Evolutionary conservation across 2,329 filamentous ascomycete species (phyloP).

Genomic region (Diaporthe longicolla): DNA sequence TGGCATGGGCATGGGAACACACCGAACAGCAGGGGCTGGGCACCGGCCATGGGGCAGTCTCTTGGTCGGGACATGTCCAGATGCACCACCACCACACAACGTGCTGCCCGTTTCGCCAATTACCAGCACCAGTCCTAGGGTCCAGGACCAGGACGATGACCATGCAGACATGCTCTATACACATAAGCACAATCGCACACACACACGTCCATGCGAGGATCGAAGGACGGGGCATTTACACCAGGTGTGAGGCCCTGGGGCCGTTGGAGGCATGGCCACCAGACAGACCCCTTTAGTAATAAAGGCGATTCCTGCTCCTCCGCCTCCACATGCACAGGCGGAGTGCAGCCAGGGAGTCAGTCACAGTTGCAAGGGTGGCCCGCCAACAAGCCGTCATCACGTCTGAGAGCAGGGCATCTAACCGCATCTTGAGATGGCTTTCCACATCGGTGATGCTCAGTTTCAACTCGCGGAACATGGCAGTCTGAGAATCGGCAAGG

Average conservation of each 20-base stretch:
- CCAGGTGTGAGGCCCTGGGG: neutral
- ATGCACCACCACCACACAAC: neutral
- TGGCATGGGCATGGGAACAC: constrained; percentile 4
- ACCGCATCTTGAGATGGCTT: constrained; percentile 31
- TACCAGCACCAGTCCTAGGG: neutral
- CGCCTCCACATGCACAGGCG: constrained; percentile 6
- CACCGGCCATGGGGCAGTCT: neutral
- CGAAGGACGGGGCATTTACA: neutral
- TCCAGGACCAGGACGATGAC: neutral
- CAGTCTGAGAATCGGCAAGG: constrained; percentile 26
- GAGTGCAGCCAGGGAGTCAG: constrained; percentile 12
- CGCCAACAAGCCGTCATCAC: constrained; percentile 35
- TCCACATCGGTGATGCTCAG: constrained; percentile 37
- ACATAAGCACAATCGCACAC: neutral
- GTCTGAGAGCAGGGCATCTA: constrained; percentile 36
- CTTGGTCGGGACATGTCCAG: neutral
- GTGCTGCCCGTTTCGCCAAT: neutral
- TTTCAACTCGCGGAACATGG: constrained; percentile 35
- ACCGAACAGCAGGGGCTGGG: neutral
- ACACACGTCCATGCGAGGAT: neutral
- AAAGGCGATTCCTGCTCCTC: neutral
- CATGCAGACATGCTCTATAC: neutral
- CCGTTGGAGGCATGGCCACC: neutral
- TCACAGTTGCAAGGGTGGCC: constrained; percentile 26
- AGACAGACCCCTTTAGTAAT: neutral